Percentiles rank a stretch among this genome's conserved stretches.
Conservation (phyloP, 306 rosid species). For the Quercus dentata region DNA sequence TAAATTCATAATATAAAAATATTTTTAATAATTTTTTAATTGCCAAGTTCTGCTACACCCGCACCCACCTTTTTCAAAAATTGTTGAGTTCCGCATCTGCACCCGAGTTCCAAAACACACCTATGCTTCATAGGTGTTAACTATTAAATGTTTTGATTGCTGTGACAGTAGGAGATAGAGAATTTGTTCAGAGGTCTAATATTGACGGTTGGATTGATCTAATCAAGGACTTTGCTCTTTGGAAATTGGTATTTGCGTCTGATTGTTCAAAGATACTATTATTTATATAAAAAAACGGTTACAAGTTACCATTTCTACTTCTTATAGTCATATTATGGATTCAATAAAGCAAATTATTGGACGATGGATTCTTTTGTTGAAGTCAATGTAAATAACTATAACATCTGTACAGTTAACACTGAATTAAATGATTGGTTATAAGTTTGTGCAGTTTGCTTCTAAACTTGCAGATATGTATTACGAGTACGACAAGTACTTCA, state of each 20-base stretch:
- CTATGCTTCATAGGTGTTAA: too few species aligned
- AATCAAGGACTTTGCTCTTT: not conserved
- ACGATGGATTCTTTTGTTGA: not conserved
- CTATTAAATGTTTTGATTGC: too few species aligned
- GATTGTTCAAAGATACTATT: too few species aligned
- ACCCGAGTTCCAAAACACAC: too few species aligned
- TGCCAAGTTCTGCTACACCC: accelerated
- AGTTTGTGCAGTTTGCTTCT: slow-evolving; percentile 13
- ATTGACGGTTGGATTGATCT: not conserved
- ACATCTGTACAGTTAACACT: not conserved
- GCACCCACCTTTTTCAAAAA: too few species aligned
- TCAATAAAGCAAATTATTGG: not conserved
- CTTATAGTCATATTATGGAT: not conserved
- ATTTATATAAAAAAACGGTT: not conserved
- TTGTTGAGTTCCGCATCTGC: too few species aligned
- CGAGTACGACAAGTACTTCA: slow-evolving; percentile 58
- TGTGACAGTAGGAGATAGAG: too few species aligned
- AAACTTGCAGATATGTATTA: slow-evolving; percentile 69
- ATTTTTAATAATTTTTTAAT: too few species aligned
- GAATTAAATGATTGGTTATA: not conserved
- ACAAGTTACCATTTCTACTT: not conserved
- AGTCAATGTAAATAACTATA: not conserved
- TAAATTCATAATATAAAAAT: too few species aligned
- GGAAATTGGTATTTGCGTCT: not conserved
- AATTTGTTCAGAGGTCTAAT: not conserved